These are phyloP conservation scores for Carex myosuroides DNA, from an alignment of 176 grass and related monocot species.

Conservation along the genomic window DNA sequence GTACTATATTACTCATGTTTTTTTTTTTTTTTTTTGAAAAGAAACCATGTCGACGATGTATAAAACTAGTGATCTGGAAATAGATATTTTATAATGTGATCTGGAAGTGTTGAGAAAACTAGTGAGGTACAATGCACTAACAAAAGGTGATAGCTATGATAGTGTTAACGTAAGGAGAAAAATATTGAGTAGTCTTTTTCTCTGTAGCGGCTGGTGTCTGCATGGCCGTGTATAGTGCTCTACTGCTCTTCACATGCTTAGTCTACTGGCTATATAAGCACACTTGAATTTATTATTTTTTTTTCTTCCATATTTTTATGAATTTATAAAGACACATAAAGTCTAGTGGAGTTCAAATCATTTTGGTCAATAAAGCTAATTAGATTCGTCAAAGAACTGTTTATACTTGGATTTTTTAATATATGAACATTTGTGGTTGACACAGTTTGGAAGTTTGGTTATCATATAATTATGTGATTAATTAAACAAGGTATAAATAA, in stretches of 20 bases:
- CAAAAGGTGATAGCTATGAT: neutral
- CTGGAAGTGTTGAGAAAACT: neutral
- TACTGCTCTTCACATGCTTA: conserved; percentile 13
- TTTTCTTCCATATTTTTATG: neutral
- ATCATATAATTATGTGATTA: neutral
- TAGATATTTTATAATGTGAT: neutral
- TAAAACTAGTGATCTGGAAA: too few species aligned
- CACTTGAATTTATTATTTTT: neutral
- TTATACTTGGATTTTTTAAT: neutral
- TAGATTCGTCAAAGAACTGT: neutral
- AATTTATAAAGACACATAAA: neutral
- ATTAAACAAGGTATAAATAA: too few species aligned
- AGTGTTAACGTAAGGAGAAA: neutral
- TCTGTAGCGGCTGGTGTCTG: neutral
- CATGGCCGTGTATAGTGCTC: conserved; percentile 15
- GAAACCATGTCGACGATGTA: too few species aligned
- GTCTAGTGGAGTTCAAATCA: neutral
- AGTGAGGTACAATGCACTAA: neutral
- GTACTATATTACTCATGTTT: too few species aligned
- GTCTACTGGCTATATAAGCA: conserved; percentile 12
- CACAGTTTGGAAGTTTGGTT: neutral
- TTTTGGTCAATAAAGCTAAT: conserved; percentile 19
- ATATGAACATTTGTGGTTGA: neutral
- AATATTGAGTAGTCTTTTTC: neutral
- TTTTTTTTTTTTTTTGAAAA: too few species aligned